Base-by-base conservation (phyloP, 2,329 filamentous ascomycete species). In the Aspergillus phoenicis region DNA sequence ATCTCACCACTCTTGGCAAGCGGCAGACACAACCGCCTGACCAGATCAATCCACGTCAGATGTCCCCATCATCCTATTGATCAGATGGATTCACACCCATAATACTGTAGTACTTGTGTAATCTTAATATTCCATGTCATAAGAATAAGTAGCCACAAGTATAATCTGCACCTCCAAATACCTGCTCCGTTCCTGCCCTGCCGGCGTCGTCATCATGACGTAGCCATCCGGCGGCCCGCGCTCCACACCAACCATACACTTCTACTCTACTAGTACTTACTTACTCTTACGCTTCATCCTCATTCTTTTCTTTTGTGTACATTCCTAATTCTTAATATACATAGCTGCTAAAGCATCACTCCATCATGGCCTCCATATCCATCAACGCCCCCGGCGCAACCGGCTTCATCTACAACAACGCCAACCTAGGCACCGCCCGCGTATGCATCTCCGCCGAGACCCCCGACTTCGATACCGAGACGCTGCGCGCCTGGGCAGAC, bases 401-500 rank as follows among this genome's bases (percentile, higher is more conserved):
- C 43, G 74, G 74, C 2, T 70, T 77, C 15, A 64, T 77, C 26
- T 76, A 75, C 59, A 75, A 73, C 52, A 73, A 71, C 43, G 71
- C 72, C 8, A 64, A 64, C 51, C 64, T 67, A 7, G 68, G 71
- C 38, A 75, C 71, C 49, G 70, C 74, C 4, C 67, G 73, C 2
- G 59, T 77, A 10, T 76, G 73, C 58, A 66, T 77, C 33, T 72
- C 72, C 2, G 68, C 74, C 0, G 74, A 77, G 54, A 73, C 73
- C 1, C 62, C 62, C 2, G 75, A 78, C 24, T 88, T 88, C 67
- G 85, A 88, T 68, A 70, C 78, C 17, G 78, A 82, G 45, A 83
- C 80, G 0, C 71, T 85, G 58, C 77, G 81, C 48, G 80, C 82
- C 58, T 88, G 85, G 84, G 75, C 78, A 30, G 81, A 85, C 41